Base-by-base conservation (phyloP, 345 rosid genomes). In the Salix brachista region DNA sequence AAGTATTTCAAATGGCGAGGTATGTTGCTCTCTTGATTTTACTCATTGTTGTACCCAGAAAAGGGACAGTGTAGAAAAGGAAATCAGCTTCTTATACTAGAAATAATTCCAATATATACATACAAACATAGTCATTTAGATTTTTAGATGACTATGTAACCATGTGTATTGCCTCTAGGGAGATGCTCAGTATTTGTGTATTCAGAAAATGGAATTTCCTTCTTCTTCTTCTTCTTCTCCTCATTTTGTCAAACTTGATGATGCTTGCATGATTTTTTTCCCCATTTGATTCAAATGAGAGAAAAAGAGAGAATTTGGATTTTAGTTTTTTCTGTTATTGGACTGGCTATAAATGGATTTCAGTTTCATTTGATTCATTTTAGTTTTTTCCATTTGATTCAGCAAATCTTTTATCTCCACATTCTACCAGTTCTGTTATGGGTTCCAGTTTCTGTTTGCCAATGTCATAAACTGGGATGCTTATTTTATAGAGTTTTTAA, bases 1-100 rank as follows among this genome's bases (percentile, higher is more conserved):
- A 36, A 85, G 80, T 74, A 56, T 71, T 78, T 80, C 85, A 67
- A 84, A 79, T 78, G 86, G 87, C 70, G 92, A 88, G 94, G 99
- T 96, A 83, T 74, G 79, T 71, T 28, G 75, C 79, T 71, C 70
- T 73, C 72, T 44, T 41, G 36, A 13, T 13, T 37, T 80, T 36
- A 17, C 34, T 66, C n/a, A 32, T 6, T 71, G 36, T 18, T 64
- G 58, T 34, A 42, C 3, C 65, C 36, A 13, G 14, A 28, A 54
- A 44, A 42, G 36, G 48, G 25, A 18, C 26, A 17, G 18, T 19
- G 41, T 42, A 26, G 72, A 0, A 52, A 50, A 65, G 74, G 65
- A n/a, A 60, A 69, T 41, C 19, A 25, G 64, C 25, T 58, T 58
- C 64, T 58, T 10, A 32, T 39, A 14, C 23, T 58, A 4, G 4